Evolutionary conservation across 805 yeast species (phyloP).

Genomic region (Metschnikowia amazonensis): DNA sequence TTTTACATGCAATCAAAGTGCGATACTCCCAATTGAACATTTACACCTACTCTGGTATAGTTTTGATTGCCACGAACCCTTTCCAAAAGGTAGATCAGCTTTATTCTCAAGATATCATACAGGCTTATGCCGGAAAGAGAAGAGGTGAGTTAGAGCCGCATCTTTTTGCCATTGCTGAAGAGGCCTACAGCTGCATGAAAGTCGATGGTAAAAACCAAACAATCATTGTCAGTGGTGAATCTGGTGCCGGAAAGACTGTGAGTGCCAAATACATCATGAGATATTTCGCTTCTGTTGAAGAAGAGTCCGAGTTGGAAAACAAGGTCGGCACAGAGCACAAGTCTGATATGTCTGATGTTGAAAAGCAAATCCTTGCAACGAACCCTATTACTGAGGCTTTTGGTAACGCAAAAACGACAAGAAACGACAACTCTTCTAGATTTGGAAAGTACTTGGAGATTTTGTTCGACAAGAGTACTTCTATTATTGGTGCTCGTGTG

Average conservation of each 20-base stretch:
- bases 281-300: constrained; percentile 91
- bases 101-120: constrained; percentile 88
- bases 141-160: constrained; percentile 97
- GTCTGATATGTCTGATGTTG: constrained; percentile 81
- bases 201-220: constrained; percentile 84
- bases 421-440: constrained; percentile 96
- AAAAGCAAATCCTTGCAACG: constrained; percentile 91
- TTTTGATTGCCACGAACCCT: constrained; percentile 93
- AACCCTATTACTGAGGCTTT: constrained; percentile 97
- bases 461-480: constrained; percentile 66
- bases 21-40: constrained; percentile 87
- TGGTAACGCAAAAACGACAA: constrained; percentile 96
- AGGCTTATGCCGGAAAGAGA: constrained; percentile 88
- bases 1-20: constrained; percentile 84
- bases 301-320: constrained; percentile 32
- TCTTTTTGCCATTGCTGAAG: constrained; percentile 95
- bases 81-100: constrained; percentile 88
- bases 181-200: constrained; percentile 93
- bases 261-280: constrained; percentile 97
- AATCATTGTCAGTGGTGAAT: constrained; percentile 94
- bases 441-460: constrained; percentile 96
- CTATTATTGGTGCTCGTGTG: constrained; percentile 91
- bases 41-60: constrained; percentile 95
- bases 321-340: constrained; percentile 35
- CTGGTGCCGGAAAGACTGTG: constrained; percentile 98